Base-by-base conservation (phyloP, 305 asterid genomes). In the Rubia peregrina region DNA sequence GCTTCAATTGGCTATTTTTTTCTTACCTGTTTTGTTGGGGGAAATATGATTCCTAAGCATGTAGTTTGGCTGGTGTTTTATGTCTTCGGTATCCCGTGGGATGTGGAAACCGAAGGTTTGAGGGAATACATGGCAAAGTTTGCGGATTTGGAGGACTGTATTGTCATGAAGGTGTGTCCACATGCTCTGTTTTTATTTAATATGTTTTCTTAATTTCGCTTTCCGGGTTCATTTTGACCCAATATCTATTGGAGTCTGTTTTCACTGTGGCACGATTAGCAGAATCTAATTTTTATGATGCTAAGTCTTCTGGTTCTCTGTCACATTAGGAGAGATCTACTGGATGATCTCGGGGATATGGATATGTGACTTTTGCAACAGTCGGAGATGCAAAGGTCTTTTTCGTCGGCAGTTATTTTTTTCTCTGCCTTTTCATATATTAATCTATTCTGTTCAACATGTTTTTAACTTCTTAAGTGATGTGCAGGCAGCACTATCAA, bases 21-120 rank as follows among this genome's bases (percentile, higher is more conserved):
- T 77, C 77, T 59, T 74, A 33, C 38, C 38, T 2, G 38, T 53
- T 56, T 19, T 9, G 1, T 3, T 0, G 17, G 16, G 42, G 2
- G 48, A 40, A 4, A 4, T 0, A 14, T 14, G 38, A 24, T 59
- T n/a, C 17, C 19, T 38, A 38, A 68, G 51, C 64, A 17, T 10
- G 43, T 33, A 51, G 11, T 69, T 56, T 22, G 42, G 30, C 67
- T 38, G 68, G 62, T 19, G 30, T 36, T 66, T 69, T 82, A 94
- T 98, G 99, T 94, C 57, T 83, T 94, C 90, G 99, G 99, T 33
- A 90, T 91, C 71, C 99, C 99, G 6, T 94, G 99, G 99, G 99
- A 94, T 41, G 92, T 94, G 78, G 98, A 91, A 22, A 89, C 99
- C 0, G 97, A 91, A 66, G 96, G 96, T 36, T 77, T 94, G 78